Evolutionary conservation across 2,329 filamentous ascomycete genomes (phyloP), one percentile per base, ranked within the genome.

Genomic region (Penicillium sp.): DNA sequence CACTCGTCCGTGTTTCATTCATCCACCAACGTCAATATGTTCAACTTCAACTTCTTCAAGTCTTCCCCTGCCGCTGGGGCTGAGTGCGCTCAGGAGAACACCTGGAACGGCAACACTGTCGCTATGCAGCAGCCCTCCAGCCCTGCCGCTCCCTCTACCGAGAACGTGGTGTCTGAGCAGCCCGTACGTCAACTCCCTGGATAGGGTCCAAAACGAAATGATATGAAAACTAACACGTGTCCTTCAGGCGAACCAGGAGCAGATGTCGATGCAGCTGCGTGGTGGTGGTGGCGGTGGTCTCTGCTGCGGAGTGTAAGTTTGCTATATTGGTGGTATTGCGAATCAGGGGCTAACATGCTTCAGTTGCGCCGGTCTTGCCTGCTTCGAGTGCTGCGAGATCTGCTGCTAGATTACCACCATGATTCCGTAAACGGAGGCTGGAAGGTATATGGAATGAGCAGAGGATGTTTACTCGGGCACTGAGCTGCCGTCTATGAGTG

Each of bases 241-340:
- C 46, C 1, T 16, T 21, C 19, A 67, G 68, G 33, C 62, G 44
- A 39, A 47, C 51, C 67, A 67, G 51, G 68, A 71, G 58, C 62
- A 68, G 48, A 68, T 71, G 59, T 63, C 68, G 51, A 69, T 72
- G 59, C 61, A 65, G 52, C 67, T 74, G 39, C 71, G 71, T 22
- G 71, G 71, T 56, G 71, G 71, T 61, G 65, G 65, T 26, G 65
- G 58, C 42, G 71, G 68, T 39, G 69, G 64, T 47, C 26, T 73
- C 29, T 74, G 71, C 65, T 74, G 71, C 35, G 71, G 71, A 68
- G 63, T 73, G 71, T 74, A 62, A 56, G 70, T 67, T 42, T 3
- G 6, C 16, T 5, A 10, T 21, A 11, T 9, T 54, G 43, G 19
- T 5, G n/a, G 29, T 9, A 56, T 31, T 11, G 45, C 4, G 3